A percentile compares a stretch with the other conserved stretches of the same genome.
Conservation (phyloP, 306 rosid genomes). For the Castanea crenata region DNA sequence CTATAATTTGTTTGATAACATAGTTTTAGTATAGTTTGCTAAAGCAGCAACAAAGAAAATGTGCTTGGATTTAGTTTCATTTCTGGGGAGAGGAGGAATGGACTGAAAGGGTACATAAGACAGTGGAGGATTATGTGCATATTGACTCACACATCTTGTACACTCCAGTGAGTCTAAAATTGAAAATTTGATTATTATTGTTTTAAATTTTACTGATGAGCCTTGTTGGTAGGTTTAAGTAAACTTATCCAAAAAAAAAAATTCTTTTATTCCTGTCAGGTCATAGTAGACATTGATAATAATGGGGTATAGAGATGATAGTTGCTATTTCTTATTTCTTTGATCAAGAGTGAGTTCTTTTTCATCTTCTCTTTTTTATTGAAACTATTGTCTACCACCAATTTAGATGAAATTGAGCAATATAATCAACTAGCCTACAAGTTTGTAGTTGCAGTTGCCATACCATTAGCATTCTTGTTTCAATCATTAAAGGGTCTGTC, state of each 20-base stretch:
- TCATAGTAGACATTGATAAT: slow-evolving; percentile 93
- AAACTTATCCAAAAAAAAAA: not conserved
- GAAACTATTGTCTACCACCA: not conserved
- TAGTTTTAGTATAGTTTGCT: too few relatives aligned
- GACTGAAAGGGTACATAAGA: slow-evolving; percentile 70
- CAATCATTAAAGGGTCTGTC: not conserved
- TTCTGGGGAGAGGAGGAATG: slow-evolving; percentile 95
- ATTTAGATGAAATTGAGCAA: not conserved
- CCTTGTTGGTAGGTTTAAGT: not conserved
- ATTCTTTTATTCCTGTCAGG: slow-evolving; percentile 48
- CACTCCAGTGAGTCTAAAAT: slow-evolving; percentile 79
- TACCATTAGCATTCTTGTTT: not conserved
- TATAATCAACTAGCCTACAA: too few relatives aligned
- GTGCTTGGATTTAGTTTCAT: too few relatives aligned
- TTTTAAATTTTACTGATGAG: not conserved
- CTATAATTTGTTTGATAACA: too few relatives aligned
- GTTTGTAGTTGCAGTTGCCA: not conserved
- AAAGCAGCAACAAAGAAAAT: too few relatives aligned
- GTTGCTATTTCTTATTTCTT: slow-evolving; percentile 92
- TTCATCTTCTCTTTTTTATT: not conserved
- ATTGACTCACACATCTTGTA: slow-evolving; percentile 82
- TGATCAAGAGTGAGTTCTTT: slow-evolving; percentile 83
- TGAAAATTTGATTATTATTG: not conserved
- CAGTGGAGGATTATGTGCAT: slow-evolving; percentile 73
- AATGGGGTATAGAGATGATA: slow-evolving; percentile 94